These are phyloP conservation scores for Saccharomyces pastorianus DNA, from an alignment of 1,139 yeast species.

Conservation along the genomic window DNA sequence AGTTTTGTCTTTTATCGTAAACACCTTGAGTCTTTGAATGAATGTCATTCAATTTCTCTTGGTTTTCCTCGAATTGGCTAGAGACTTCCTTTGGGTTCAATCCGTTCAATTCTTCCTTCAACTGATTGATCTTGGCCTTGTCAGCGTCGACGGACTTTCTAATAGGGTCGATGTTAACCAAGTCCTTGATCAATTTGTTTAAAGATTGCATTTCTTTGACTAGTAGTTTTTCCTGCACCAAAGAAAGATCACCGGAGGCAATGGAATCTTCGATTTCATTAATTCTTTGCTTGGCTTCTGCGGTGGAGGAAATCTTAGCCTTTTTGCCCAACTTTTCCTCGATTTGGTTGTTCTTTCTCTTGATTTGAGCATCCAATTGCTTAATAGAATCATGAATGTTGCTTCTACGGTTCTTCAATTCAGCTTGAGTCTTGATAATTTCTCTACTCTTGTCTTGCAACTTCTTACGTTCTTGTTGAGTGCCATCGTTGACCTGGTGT, in stretches of 20 bases:
- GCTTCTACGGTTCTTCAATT: slow-evolving; percentile 62
- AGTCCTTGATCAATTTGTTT: slow-evolving; percentile 76
- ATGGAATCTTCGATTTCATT: slow-evolving; percentile 62
- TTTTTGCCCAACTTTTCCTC: slow-evolving; percentile 35
- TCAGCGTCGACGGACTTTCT: slow-evolving; percentile 78
- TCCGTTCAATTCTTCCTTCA: slow-evolving; percentile 60
- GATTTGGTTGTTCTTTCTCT: slow-evolving; percentile 71
- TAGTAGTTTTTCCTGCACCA: slow-evolving; percentile 84
- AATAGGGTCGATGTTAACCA: slow-evolving; percentile 61
- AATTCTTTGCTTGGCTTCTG: slow-evolving; percentile 73
- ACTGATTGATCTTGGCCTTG: slow-evolving; percentile 64
- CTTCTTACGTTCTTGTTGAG: slow-evolving; percentile 49
- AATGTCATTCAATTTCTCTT: slow-evolving; percentile 51
- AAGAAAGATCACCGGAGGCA: slow-evolving; percentile 71
- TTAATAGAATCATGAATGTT: slow-evolving; percentile 65
- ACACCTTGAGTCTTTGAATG: slow-evolving; percentile 57
- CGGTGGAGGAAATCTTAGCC: slow-evolving; percentile 59
- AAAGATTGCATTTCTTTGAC: slow-evolving; percentile 81
- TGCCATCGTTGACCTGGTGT: slow-evolving; percentile 35
- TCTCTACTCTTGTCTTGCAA: slow-evolving; percentile 60
- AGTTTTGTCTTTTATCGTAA: slow-evolving; percentile 55
- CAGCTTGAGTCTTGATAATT: slow-evolving; percentile 60
- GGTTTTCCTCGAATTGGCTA: slow-evolving; percentile 46
- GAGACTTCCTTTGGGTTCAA: slow-evolving; percentile 57
- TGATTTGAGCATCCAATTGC: slow-evolving; percentile 59